Evolutionary conservation across 1,284 basidiomycete species (phyloP), one percentile per base, ranked within the genome.

Genomic region (Leucoagaricus sp.): DNA sequence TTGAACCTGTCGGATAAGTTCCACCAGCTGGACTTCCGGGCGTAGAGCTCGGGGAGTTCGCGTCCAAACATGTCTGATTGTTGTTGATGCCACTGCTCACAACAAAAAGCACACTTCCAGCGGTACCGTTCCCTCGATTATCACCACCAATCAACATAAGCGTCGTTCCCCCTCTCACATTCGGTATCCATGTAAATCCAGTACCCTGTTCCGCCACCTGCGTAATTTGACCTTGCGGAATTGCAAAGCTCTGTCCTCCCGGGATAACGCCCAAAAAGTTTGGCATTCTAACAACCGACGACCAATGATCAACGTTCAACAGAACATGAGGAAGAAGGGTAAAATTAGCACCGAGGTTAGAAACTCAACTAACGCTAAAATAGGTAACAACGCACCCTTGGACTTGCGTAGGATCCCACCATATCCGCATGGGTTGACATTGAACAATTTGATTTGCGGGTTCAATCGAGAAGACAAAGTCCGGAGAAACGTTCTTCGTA

Each of bases 1-100:
- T 65, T 13, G 75, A 72, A 47, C 75, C 79, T 0, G 88, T 90
- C 0, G 88, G 83, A 66, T 88, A 88, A 45, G 75, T 75, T 0
- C 87, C 88, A 34, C 90, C 90, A n/a, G 90, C 90, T 4, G 89
- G 87, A 49, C 73, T 75, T 0, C 87, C 90, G 7, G 86, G 78
- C 0, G 90, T 93, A 1, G 88, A 89, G 34, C 86, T 89, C 0
- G 91, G 91, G 38, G 87, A 88, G 23, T 61, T 68, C 41, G 69
- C 64, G 50, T 75, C 81, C 51, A 92, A 67, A 64, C 90, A 92
- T 1, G 72, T 76, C 33, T 66, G 72, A 59, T 78, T 74, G 52
- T 76, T 76, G 54, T 74, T 67, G 5, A 74, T 67, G 1, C 82
- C 81, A 28, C 74, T 72, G 55, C 78, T 74, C 29, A 91, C 80